These are phyloP conservation scores for Dothideomycetidae sp. DNA, from an alignment of 2,329 filamentous ascomycete genomes.

Conservation along the genomic window DNA sequence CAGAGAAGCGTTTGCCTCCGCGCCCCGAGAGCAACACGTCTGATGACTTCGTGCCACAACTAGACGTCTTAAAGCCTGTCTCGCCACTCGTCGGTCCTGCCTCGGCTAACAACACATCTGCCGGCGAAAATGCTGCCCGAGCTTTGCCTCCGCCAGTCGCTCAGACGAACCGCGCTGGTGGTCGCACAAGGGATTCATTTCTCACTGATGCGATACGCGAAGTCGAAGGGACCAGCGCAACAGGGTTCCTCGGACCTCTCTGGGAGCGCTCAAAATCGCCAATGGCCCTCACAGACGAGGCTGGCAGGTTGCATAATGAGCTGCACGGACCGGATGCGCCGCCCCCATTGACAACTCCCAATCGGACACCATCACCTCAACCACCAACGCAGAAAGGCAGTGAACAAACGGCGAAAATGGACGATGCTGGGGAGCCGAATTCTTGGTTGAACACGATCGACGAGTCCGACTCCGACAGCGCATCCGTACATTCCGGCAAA, in stretches of 20 bases:
- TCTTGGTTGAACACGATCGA: slow-evolving; percentile 47
- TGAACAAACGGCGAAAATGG: slow-evolving; percentile 3
- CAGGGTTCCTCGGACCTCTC: slow-evolving; percentile 12
- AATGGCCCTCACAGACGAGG: background rate
- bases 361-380: slow-evolving; percentile 39
- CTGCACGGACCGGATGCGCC: slow-evolving; percentile 41
- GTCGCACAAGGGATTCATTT: slow-evolving; percentile 23
- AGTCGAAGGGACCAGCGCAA: slow-evolving; percentile 20
- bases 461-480: slow-evolving; percentile 66
- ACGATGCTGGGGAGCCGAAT: slow-evolving; percentile 12
- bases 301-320: slow-evolving; percentile 4
- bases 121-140: background rate
- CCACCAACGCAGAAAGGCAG: slow-evolving; percentile 2
- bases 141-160: background rate
- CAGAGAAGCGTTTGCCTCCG: slow-evolving; percentile 62
- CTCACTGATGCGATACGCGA: slow-evolving; percentile 29
- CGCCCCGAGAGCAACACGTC: slow-evolving; percentile 47
- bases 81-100: slow-evolving; percentile 3
- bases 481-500: slow-evolving; percentile 65
- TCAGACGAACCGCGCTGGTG: slow-evolving; percentile 1
- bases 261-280: slow-evolving; percentile 14
- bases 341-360: slow-evolving; percentile 55
- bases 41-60: slow-evolving; percentile 7
- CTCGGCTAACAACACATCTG: background rate
- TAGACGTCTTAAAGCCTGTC: slow-evolving; percentile 6